Conservation (phyloP, 306 rosid genomes). For the Elaeagnus macrophylla region DNA sequence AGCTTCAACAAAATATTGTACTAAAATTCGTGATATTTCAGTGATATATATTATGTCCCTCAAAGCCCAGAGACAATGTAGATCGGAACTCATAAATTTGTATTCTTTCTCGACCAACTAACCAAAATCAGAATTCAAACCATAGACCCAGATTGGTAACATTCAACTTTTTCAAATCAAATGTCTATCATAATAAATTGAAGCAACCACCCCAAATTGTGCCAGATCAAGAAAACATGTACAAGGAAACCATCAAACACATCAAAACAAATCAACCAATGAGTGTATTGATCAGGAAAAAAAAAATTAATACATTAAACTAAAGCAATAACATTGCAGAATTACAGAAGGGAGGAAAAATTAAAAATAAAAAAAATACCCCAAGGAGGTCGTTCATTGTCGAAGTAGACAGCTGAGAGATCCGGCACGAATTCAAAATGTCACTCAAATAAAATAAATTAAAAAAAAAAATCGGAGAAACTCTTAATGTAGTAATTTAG, state of each 20-base stretch:
- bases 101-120: not conserved
- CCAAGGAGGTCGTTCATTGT: constrained; percentile 86
- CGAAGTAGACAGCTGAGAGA: constrained; percentile 20
- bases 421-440: no score
- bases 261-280: constrained; percentile 14
- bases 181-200: constrained; percentile 24
- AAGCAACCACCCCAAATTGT: constrained; percentile 6
- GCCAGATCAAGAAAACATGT: no score
- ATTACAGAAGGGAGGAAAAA: not conserved
- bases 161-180: not conserved
- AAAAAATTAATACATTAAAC: not conserved
- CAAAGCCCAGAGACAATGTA: not conserved
- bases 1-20: no score
- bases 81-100: not conserved
- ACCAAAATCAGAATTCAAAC: constrained; percentile 1
- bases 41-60: not conserved
- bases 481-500: no score
- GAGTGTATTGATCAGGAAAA: not conserved
- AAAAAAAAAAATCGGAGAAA: not conserved
- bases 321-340: not conserved
- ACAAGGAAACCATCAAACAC: constrained; percentile 21
- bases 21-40: no score
- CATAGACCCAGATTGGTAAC: constrained; percentile 1
- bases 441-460: not conserved
- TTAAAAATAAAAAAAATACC: constrained; percentile 41